Conservation (phyloP, 2,329 filamentous ascomycete species). For the Pseudonectria buxi region DNA sequence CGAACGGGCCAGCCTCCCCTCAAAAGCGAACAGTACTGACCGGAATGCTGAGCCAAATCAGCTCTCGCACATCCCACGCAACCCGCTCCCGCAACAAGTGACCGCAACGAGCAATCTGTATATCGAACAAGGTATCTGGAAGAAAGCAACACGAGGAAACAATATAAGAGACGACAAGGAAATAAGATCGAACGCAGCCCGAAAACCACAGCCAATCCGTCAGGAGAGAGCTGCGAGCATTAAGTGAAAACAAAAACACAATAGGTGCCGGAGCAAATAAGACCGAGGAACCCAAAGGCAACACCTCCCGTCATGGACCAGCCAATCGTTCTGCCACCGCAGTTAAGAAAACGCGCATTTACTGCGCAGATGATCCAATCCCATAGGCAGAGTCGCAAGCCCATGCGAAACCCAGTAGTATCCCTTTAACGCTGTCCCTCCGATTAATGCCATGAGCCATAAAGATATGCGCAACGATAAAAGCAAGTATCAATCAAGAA, state of each 20-base stretch:
- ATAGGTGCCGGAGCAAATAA: conserved; percentile 32
- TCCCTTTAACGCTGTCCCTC: conserved; percentile 20
- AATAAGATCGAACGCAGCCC: conserved; percentile 25
- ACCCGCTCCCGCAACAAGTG: conserved; percentile 16
- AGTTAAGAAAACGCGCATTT: conserved; percentile 39
- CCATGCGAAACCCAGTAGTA: conserved; percentile 20
- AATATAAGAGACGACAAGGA: conserved; percentile 18
- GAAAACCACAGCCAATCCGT: conserved; percentile 11
- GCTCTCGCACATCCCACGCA: conserved; percentile 10
- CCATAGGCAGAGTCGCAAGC: conserved; percentile 17
- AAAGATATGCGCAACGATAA: conserved; percentile 15
- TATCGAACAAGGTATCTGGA: conserved; percentile 57
- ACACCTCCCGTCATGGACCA: conserved; percentile 43
- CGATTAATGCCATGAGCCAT: conserved; percentile 22
- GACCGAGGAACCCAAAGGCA: conserved; percentile 35
- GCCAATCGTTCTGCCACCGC: conserved; percentile 38
- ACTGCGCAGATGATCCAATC: conserved; percentile 24
- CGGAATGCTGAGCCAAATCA: not conserved
- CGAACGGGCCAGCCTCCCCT: conserved; percentile 24
- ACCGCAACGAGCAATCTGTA: conserved; percentile 33
- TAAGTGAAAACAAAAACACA: conserved; percentile 24
- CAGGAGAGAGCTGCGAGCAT: conserved; percentile 21
- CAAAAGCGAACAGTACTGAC: conserved; percentile 12
- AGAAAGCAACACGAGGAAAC: conserved; percentile 21
- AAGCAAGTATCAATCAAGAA: conserved; percentile 9